Base-by-base conservation (phyloP, 441 rosid species). In the Gossypium trilobum region DNA sequence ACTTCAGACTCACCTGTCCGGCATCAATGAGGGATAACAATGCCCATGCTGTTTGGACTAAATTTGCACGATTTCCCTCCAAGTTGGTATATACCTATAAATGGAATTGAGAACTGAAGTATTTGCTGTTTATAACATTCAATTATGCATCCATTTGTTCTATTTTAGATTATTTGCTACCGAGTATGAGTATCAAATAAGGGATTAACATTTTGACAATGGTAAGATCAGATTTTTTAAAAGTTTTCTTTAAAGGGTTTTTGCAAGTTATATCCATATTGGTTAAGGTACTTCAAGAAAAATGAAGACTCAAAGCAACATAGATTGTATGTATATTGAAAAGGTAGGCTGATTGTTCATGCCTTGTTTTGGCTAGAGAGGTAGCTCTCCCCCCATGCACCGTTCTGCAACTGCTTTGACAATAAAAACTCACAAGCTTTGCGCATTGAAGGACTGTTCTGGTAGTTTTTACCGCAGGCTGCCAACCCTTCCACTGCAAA, bases 381-480 rank as follows among this genome's bases (percentile, higher is more conserved):
- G 31, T 81, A 81, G 58, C 88, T 85, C 74, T 82, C 88, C 11
- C 85, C 86, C 88, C 88, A 85, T 23, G 86, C 86, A 54, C 88
- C 86, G 55, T 75, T 72, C 4, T 74, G 72, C 22, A 80, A 68
- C 48, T 85, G 88, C 63, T 74, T 82, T 10, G 84, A 78, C 57
- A 81, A 64, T 46, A 83, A 75, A 70, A 83, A 81, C 9, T 77
- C 55, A 27, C 87, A 83, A 31, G 87, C 86, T 72, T 68, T 74
- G 2, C 84, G 69, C 56, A 83, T 10, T 5, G 60, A 5, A n/a
- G 65, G 61, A 57, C 82, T 68, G 65, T 78, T 77, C 29, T 13
- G 31, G 72, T 73, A 74, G 25, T 17, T 83, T 74, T 54, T 81
- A 16, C 82, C 79, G 10, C 75, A 70, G 5, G 86, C 84, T 56